A percentile compares a stretch with the other conserved stretches of the same genome.
Evolutionary conservation across 2,329 filamentous ascomycete species (phyloP).

Genomic region (Colletotrichum ledebouriae): DNA sequence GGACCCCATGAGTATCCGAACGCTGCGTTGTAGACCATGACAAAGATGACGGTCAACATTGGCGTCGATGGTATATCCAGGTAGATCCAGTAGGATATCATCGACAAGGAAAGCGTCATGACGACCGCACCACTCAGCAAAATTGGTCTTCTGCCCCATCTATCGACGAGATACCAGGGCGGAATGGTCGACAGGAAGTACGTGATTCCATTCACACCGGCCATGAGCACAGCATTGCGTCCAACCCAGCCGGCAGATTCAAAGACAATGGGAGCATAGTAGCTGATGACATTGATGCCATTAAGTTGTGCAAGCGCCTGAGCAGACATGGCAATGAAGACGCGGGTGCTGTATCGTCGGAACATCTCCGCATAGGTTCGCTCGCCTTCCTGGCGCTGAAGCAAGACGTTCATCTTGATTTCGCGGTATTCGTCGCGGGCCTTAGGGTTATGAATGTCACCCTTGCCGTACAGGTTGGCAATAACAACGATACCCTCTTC

Average conservation of each 20-base stretch:
- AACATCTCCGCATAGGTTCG: constrained; percentile 96
- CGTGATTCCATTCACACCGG: constrained; percentile 91
- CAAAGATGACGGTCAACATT: constrained; percentile 88
- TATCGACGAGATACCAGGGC: constrained; percentile 96
- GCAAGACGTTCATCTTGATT: constrained; percentile 97
- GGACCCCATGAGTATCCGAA: constrained; percentile 97
- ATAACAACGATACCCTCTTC: constrained; percentile 99
- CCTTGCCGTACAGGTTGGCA: constrained; percentile 95
- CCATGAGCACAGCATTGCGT: constrained; percentile 94
- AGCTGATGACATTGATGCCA: constrained; percentile 99
- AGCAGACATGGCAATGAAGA: constrained; percentile 99
- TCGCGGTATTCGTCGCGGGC: constrained; percentile 97
- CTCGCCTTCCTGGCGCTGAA: constrained; percentile 95
- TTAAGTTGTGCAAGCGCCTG: constrained; percentile 96
- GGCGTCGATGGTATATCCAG: constrained; percentile 85
- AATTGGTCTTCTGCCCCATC: constrained; percentile 90
- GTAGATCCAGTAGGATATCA: constrained; percentile 96
- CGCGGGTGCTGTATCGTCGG: constrained; percentile 87
- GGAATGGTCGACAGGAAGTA: constrained; percentile 94
- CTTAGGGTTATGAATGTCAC: constrained; percentile 93
- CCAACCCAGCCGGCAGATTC: constrained; percentile 97
- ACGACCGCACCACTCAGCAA: constrained; percentile 89
- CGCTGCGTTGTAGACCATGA: constrained; percentile 98
- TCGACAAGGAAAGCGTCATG: constrained; percentile 89
- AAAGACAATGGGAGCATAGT: constrained; percentile 97